Base-by-base conservation (phyloP, 2,329 filamentous ascomycete genomes). In the Spiromastix sp. region DNA sequence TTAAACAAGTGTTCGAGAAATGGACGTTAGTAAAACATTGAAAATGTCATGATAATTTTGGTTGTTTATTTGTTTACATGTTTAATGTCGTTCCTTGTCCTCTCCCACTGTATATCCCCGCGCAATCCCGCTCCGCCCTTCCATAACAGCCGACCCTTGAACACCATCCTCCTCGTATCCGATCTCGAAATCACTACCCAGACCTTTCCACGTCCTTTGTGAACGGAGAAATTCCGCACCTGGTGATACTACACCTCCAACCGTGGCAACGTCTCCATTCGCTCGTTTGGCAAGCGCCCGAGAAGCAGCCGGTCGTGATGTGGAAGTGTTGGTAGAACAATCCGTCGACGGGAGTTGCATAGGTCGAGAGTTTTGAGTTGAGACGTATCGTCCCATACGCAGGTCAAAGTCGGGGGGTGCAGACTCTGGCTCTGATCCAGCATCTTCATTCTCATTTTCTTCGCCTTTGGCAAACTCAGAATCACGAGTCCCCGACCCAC, bases 401-500 rank as follows among this genome's bases (percentile, higher is more conserved):
- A 96, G 71, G 57, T 98, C 89, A 48, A 93, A 98, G 49, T 94
- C 85, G 1, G 91, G 91, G 0, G 86, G 74, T 32, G 71, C 71
- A 15, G 73, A 77, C 47, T 76, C 71, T 36, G 71, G 77, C 45
- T 82, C 78, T 1, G 82, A 86, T 49, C 85, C 80, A 12, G 11
- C 26, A 29, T 16, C 34, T 20, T 40, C 39, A 13, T 76, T 72
- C n/a, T 66, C 67, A 4, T 73, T 64, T 0, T 66, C 66, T 2
- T 62, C 63, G 9, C 56, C 62, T 7, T 64, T 59, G 4, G 55
- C 56, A n/a, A n/a, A n/a, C 2, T 55, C 48, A 25, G 54, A 46
- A 12, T 44, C 33, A 34, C 45, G 43, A 44, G 38, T 4, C 22
- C 36, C 13, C 40, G 40, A 29, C 42, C 36, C 34, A 38, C 34